Evolutionary conservation across 2,329 filamentous ascomycete species (phyloP).

Genomic region (Clonostachys byssicola): DNA sequence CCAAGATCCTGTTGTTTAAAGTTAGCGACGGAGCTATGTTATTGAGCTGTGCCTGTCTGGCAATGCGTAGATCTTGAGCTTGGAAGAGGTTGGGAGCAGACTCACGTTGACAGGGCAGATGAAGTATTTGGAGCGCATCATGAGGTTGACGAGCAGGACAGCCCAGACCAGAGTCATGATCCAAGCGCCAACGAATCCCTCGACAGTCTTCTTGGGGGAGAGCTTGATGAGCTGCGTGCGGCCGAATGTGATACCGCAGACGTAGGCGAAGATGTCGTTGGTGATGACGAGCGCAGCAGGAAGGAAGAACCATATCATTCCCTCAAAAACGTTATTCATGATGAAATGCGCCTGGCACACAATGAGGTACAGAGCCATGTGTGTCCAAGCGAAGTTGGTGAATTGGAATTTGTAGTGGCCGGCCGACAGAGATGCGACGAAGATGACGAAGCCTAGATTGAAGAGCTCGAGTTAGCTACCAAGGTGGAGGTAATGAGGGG

Average conservation of each 20-base stretch:
- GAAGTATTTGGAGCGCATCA: conserved; percentile 93
- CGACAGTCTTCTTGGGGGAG: conserved; percentile 98
- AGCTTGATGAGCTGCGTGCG: conserved; percentile 96
- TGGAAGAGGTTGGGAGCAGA: conserved; percentile 1
- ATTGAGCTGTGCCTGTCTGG: neutral
- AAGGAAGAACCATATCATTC: conserved; percentile 99
- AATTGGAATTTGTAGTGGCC: conserved; percentile 98
- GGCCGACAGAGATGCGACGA: conserved; percentile 89
- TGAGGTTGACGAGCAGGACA: conserved; percentile 73
- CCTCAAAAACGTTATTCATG: conserved; percentile 99
- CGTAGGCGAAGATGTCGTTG: conserved; percentile 97
- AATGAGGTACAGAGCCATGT: conserved; percentile 97
- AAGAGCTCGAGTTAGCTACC: conserved; percentile 8
- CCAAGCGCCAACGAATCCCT: conserved; percentile 96
- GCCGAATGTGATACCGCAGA: conserved; percentile 95
- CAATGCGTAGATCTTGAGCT: neutral
- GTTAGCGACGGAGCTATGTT: neutral
- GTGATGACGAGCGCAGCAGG: conserved; percentile 93
- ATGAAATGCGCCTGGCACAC: conserved; percentile 98
- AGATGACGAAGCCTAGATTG: conserved; percentile 85
- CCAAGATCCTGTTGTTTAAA: conserved; percentile 64
- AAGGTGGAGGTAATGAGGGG: neutral
- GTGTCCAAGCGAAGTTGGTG: conserved; percentile 98
- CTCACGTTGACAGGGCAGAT: conserved; percentile 89
- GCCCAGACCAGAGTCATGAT: conserved; percentile 89